Percentiles rank a stretch among this genome's conserved stretches.
Evolutionary conservation across 805 yeast genomes (phyloP).

Genomic region (Starmerella gropengiesseri): DNA sequence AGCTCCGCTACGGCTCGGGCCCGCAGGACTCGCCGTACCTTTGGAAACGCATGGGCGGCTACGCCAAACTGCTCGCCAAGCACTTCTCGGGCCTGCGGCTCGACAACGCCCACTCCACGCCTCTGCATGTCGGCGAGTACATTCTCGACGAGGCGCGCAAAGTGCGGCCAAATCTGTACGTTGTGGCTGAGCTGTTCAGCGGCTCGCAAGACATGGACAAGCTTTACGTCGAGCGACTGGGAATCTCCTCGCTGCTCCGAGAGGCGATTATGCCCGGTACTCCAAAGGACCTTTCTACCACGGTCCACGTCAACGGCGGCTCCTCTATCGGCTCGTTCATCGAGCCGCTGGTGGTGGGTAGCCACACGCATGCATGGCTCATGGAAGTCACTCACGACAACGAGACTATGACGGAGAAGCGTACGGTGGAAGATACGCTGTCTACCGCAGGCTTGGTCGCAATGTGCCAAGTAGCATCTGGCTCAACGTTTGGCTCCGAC

Average conservation of each 20-base stretch:
- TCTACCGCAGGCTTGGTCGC: conserved; percentile 94
- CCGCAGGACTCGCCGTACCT: conserved; percentile 78
- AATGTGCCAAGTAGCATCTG: conserved; percentile 84
- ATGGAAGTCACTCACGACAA: conserved; percentile 99
- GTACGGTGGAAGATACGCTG: conserved; percentile 87
- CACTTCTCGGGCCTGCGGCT: conserved; percentile 80
- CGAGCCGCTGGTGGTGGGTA: conserved; percentile 32
- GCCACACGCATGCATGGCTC: conserved; percentile 83
- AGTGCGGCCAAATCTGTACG: conserved; percentile 74
- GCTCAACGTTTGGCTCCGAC: conserved; percentile 88
- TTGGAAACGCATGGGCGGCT: conserved; percentile 80
- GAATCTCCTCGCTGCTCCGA: conserved; percentile 77
- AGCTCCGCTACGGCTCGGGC: conserved; percentile 67
- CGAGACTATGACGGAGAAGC: conserved; percentile 75
- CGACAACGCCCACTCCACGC: conserved; percentile 95
- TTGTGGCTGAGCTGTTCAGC: conserved; percentile 87
- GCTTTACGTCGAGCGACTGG: conserved; percentile 79
- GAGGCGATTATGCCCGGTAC: conserved; percentile 98
- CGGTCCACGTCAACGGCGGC: conserved; percentile 89
- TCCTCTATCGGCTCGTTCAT: conserved; percentile 87
- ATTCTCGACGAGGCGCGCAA: conserved; percentile 78
- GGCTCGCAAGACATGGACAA: conserved; percentile 89
- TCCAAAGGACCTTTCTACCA: conserved; percentile 70
- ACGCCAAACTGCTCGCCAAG: conserved; percentile 59
- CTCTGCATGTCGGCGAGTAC: conserved; percentile 85